Percentiles rank a stretch among this genome's conserved stretches.
phyloP scores from a whole-genome alignment of 805 yeast species.

The Candida parachauliodes region DNA sequence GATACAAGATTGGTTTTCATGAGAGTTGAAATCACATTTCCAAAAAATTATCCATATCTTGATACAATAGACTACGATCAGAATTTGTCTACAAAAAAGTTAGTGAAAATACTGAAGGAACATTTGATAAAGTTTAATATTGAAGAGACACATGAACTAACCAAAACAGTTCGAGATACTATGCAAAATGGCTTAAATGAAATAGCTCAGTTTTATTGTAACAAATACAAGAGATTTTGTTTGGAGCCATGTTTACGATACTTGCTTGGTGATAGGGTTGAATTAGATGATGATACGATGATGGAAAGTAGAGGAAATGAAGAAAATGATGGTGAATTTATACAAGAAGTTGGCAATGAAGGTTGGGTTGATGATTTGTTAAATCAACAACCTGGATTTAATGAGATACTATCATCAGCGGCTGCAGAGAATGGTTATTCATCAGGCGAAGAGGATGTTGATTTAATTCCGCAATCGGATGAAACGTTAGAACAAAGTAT shows the following conservation, averaged over 20 bases:
- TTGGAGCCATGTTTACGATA: slow-evolving; percentile 76
- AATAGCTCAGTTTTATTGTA: slow-evolving; percentile 55
- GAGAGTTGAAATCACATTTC: slow-evolving; percentile 67
- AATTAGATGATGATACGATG: slow-evolving; percentile 34
- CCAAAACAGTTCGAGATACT: slow-evolving; percentile 44
- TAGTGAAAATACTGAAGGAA: slow-evolving; percentile 17
- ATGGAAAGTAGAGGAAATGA: slow-evolving; percentile 18
- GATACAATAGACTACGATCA: slow-evolving; percentile 36
- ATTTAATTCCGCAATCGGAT: slow-evolving; percentile 40
- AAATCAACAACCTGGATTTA: slow-evolving; percentile 30
- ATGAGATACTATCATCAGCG: slow-evolving; percentile 8
- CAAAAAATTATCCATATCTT: slow-evolving; percentile 64
- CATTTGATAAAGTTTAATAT: slow-evolving; percentile 46
- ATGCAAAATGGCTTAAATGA: slow-evolving; percentile 50
- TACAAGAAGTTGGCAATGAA: slow-evolving; percentile 36
- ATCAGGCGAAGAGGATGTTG: slow-evolving; percentile 28
- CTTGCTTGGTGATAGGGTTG: slow-evolving; percentile 75
- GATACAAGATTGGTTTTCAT: slow-evolving; percentile 50
- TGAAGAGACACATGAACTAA: slow-evolving; percentile 76
- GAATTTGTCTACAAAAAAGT: slow-evolving; percentile 12
- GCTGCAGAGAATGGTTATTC: slow-evolving; percentile 14
- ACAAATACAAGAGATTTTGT: slow-evolving; percentile 57
- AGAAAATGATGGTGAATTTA: slow-evolving; percentile 18
- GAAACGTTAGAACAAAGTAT: slow-evolving; percentile 24
- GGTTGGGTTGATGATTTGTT: slow-evolving; percentile 43